These are phyloP conservation scores for Wickerhamomyces queroliae DNA, from an alignment of 805 yeast species.

Conservation along the genomic window DNA sequence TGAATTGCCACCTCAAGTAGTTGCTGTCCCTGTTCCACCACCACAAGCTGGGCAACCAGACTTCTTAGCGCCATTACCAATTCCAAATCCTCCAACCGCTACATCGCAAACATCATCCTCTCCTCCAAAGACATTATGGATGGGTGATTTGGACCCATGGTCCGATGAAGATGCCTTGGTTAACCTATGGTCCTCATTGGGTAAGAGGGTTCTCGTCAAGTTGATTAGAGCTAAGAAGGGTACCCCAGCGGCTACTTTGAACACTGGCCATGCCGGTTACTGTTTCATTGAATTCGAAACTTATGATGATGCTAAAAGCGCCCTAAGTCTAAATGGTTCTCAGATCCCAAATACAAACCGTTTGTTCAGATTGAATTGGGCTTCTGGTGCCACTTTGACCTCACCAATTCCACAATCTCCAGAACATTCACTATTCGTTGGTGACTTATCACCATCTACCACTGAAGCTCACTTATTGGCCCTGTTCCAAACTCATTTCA, in stretches of 20 bases:
- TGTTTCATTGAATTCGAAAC: slow-evolving; percentile 73
- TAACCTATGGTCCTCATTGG: slow-evolving; percentile 54
- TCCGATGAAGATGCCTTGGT: slow-evolving; percentile 59
- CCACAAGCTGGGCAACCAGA: slow-evolving; percentile 19
- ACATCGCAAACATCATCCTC: slow-evolving; percentile 36
- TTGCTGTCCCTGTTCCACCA: slow-evolving; percentile 3
- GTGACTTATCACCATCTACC: slow-evolving; percentile 71
- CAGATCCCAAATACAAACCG: slow-evolving; percentile 58
- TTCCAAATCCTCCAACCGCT: slow-evolving; percentile 53
- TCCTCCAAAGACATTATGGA: slow-evolving; percentile 74
- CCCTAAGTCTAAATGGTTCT: slow-evolving; percentile 60
- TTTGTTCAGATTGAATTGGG: slow-evolving; percentile 76
- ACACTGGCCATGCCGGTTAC: slow-evolving; percentile 52
- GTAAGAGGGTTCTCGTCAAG: slow-evolving; percentile 57
- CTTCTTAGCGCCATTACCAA: slow-evolving; percentile 19
- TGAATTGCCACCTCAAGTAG: neutral
- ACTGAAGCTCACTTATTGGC: slow-evolving; percentile 76
- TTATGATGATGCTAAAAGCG: slow-evolving; percentile 65
- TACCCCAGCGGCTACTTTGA: slow-evolving; percentile 27
- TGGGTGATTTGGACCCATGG: slow-evolving; percentile 84
- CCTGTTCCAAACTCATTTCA: slow-evolving; percentile 60
- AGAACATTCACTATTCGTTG: slow-evolving; percentile 76
- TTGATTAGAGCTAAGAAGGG: slow-evolving; percentile 49
- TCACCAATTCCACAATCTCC: slow-evolving; percentile 71
- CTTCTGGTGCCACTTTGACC: slow-evolving; percentile 70